A percentile compares a stretch with the other conserved stretches of the same genome.
These are phyloP conservation scores for Vaccinium macrocarpon DNA, from an alignment of 148 eudicot genomes.

Conservation along the genomic window DNA sequence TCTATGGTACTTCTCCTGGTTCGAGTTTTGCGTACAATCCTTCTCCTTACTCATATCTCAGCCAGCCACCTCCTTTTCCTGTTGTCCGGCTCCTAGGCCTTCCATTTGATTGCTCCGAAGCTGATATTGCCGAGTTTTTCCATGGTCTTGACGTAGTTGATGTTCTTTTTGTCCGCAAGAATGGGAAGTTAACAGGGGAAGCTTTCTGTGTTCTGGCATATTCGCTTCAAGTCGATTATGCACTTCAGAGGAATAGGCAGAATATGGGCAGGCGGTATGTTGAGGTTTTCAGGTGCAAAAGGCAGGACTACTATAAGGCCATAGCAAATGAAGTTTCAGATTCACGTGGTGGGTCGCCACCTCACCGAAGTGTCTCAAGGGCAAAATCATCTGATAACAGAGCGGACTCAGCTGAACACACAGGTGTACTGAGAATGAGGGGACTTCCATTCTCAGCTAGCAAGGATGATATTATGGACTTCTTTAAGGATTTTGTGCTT, in stretches of 20 bases:
- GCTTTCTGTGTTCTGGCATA: conserved; percentile 85
- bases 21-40: conserved; percentile 69
- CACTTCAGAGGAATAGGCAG: conserved; percentile 86
- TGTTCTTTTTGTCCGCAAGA: conserved; percentile 70
- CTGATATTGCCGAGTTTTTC: conserved; percentile 72
- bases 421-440: conserved; percentile 70
- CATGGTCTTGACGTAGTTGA: conserved; percentile 85
- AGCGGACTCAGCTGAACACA: conserved; percentile 46
- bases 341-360: conserved; percentile 54
- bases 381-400: conserved; percentile 53
- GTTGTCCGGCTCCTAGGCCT: conserved; percentile 92
- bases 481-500: conserved; percentile 65
- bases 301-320: conserved; percentile 84
- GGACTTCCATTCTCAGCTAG: conserved; percentile 95
- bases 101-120: conserved; percentile 86
- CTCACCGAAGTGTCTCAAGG: conserved; percentile 41
- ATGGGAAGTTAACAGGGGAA: conserved; percentile 83
- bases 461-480: conserved; percentile 80
- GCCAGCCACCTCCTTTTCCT: conserved; percentile 73
- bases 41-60: conserved; percentile 47
- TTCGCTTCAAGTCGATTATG: conserved; percentile 88
- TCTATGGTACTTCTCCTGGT: conserved; percentile 58
- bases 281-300: conserved; percentile 84
- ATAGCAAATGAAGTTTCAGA: conserved; percentile 77
- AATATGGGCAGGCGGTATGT: conserved; percentile 93